Evolutionary conservation across 371 early-diverging fungal genomes (phyloP), one percentile per base, ranked within the genome.

Genomic region (Mortierella sp.): DNA sequence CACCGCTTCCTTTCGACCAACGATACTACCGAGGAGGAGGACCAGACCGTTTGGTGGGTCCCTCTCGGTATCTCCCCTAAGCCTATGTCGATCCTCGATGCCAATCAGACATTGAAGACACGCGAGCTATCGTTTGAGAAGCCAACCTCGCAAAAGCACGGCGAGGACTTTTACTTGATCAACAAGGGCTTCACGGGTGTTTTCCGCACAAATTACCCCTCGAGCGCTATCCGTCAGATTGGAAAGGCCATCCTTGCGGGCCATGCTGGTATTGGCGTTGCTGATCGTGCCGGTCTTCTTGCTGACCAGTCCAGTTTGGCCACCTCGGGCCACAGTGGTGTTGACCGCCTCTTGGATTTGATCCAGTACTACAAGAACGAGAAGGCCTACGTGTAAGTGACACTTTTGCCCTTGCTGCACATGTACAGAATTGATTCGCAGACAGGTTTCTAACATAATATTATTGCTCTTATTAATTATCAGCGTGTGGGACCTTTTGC

Each of bases 1-100:
- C 83, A 89, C 74, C 93, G 97, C n/a, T 97, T 91, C 90, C 88
- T 97, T 64, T 91, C 95, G 19, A 90, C 94, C 8, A 96, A 96
- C 59, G 92, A 95, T 72, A 87, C 90, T 50, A 91, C 86, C 61
- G 81, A 92, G 9, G 95, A 92, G 34, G 97, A 96, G 61, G 92
- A 93, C 71, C 82, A 87, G 69, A 89, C 91, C 9, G 73, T 91
- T 24, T 97, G 98, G 96, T 93, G 92, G 91, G 91, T 96, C 24
- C 96, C 96, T 13, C 80, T 96, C 55, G 89, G 89, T 11, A 76
- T 84, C 6, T 51, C 74, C 21, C 80, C 85, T 34, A 80, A 80
- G 78, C 81, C 85, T 24, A 74, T 72, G 19, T 76, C 74, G 31
- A 83, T 87, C 13, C 54, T 69, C 11, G 81, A 80, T 37, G 73